These are phyloP conservation scores for Cladorrhinum sp. DNA, from an alignment of 2,329 filamentous ascomycete species.

Conservation along the genomic window DNA sequence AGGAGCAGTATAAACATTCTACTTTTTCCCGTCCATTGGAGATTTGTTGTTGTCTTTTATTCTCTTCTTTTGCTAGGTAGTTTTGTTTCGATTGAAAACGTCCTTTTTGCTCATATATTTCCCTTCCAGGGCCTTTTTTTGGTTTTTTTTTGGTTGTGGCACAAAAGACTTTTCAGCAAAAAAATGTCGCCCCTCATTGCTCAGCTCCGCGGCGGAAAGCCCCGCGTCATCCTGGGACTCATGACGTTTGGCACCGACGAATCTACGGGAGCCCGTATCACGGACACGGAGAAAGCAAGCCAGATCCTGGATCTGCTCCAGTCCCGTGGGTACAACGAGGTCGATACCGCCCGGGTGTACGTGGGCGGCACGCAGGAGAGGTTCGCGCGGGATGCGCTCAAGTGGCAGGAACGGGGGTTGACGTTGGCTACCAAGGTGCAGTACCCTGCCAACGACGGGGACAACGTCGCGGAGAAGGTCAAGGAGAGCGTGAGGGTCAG, in stretches of 20 bases:
- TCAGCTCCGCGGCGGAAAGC: conserved; percentile 14
- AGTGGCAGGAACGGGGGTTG: conserved; percentile 67
- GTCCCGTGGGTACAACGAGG: conserved; percentile 64
- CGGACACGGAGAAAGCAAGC: conserved; percentile 55
- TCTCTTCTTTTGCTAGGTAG: not conserved
- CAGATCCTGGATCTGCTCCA: conserved; percentile 65
- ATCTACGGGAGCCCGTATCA: conserved; percentile 59
- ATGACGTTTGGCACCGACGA: conserved; percentile 69
- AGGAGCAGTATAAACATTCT: too few relatives aligned
- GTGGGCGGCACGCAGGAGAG: conserved; percentile 66
- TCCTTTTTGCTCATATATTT: not conserved
- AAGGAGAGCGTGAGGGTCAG: conserved; percentile 63
- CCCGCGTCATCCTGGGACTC: conserved; percentile 60
- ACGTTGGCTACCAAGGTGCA: conserved; percentile 63
- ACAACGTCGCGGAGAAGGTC: conserved; percentile 63
- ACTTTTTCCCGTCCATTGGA: too few relatives aligned
- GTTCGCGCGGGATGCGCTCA: conserved; percentile 58
- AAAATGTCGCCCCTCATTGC: conserved; percentile 25
- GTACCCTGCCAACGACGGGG: conserved; percentile 60
- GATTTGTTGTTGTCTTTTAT: too few relatives aligned
- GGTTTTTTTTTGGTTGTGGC: too few relatives aligned
- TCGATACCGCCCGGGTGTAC: conserved; percentile 70
- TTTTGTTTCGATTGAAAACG: not conserved
- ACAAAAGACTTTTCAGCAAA: too few relatives aligned
- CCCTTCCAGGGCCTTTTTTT: too few relatives aligned